Evolutionary conservation across 2,329 filamentous ascomycete species (phyloP).

Genomic region (Fusarium denticulatum): DNA sequence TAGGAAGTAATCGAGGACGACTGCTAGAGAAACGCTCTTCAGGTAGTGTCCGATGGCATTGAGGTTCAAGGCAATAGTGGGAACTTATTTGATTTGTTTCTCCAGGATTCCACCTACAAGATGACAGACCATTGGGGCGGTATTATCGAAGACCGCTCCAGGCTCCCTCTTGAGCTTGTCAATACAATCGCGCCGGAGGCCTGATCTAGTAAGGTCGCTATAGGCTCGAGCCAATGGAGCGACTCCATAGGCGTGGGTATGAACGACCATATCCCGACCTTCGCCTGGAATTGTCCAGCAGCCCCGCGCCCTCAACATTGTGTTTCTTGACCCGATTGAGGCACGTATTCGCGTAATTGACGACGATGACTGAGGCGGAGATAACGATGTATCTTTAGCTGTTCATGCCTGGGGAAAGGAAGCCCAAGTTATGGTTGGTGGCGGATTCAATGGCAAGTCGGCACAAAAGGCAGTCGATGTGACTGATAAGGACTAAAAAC

Average conservation of each 20-base stretch:
- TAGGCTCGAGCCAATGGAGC: neutral
- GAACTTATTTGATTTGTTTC: too few relatives aligned
- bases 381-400: neutral
- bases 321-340: neutral
- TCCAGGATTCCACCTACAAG: too few relatives aligned
- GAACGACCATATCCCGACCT: neutral
- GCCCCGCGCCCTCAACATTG: accelerated
- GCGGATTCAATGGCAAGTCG: neutral
- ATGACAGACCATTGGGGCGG: accelerated
- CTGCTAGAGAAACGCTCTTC: too few relatives aligned
- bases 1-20: too few relatives aligned
- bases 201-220: accelerated
- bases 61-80: too few relatives aligned
- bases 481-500: neutral
- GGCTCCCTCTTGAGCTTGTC: neutral
- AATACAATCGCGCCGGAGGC: accelerated
- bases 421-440: neutral
- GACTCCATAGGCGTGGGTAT: neutral
- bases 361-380: accelerated
- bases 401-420: neutral
- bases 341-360: accelerated
- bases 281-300: neutral
- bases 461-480: neutral
- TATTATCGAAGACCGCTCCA: neutral
- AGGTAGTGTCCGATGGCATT: too few relatives aligned